phyloP scores from a whole-genome alignment of 1,139 yeast genomes.

The Diutina rugosa region DNA sequence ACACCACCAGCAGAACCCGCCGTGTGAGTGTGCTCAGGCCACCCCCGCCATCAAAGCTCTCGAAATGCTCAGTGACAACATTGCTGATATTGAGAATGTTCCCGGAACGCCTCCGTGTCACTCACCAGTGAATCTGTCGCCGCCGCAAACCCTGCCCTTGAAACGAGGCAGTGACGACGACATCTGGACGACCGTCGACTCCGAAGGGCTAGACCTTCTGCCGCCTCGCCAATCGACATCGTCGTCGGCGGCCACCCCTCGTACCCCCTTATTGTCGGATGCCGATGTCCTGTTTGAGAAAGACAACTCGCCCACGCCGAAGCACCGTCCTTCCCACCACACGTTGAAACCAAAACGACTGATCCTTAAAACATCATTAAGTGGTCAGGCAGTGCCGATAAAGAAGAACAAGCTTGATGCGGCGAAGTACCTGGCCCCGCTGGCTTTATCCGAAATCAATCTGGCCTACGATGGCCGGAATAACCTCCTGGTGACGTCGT shows the following conservation, averaged over 20 bases:
- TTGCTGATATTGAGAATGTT: neutral
- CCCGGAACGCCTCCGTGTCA: conserved; percentile 3
- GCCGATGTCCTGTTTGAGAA: neutral
- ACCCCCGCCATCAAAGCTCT: conserved; percentile 3
- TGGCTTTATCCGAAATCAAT: neutral
- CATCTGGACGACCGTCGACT: conserved; percentile 6
- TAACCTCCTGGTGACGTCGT: neutral
- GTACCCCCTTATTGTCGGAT: neutral
- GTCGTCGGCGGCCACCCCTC: neutral
- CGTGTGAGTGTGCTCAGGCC: conserved; percentile 6
- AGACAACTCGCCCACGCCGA: conserved; percentile 13
- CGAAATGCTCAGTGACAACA: neutral
- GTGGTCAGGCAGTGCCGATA: neutral
- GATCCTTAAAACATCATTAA: conserved; percentile 15
- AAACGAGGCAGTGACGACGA: conserved; percentile 10
- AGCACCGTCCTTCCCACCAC: conserved; percentile 32
- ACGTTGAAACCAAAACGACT: conserved; percentile 28
- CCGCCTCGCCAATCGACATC: neutral
- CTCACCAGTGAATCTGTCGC: neutral
- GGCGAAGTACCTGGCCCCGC: neutral
- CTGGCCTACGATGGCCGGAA: neutral
- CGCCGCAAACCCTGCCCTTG: neutral
- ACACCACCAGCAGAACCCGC: neutral
- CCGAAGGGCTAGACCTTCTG: conserved; percentile 2
- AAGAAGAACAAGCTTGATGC: neutral